Evolutionary conservation across 225 moss, liverwort and hornwort species (phyloP).

Genomic region (Ulota crispa): DNA sequence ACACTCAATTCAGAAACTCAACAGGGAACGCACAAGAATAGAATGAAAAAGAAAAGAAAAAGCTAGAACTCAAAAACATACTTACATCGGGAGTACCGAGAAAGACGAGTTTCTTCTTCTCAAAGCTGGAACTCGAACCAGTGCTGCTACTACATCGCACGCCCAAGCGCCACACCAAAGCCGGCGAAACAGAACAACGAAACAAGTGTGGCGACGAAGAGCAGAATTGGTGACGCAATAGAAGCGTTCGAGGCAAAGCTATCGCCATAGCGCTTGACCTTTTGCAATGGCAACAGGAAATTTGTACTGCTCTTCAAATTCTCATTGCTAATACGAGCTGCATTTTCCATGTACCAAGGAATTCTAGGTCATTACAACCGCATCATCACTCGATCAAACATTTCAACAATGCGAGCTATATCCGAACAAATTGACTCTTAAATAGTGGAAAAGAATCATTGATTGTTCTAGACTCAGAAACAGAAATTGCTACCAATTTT

Average conservation of each 20-base stretch:
- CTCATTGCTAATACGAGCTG: not conserved
- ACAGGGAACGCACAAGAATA: not conserved
- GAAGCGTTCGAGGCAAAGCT: conserved; percentile 20
- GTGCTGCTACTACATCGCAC: conserved; percentile 32
- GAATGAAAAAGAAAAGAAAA: not conserved
- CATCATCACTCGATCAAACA: not conserved
- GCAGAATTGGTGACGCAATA: conserved; percentile 26
- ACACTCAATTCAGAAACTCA: not conserved
- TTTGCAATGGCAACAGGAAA: not conserved
- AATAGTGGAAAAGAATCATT: not conserved
- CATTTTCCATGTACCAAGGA: too few species aligned
- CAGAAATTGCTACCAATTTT: not conserved
- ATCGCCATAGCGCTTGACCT: conserved; percentile 7
- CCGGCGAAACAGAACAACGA: not conserved
- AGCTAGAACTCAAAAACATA: not conserved
- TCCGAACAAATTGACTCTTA: not conserved
- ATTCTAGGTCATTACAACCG: not conserved
- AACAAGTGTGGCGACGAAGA: not conserved
- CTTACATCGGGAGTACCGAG: conserved; percentile 61
- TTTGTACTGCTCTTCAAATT: not conserved
- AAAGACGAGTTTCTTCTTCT: conserved; percentile 50
- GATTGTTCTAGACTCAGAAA: not conserved
- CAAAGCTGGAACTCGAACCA: not conserved
- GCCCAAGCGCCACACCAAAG: conserved; percentile 6
- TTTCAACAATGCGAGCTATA: not conserved